Conservation (phyloP, 495 filamentous ascomycete species). For the Massariosphaeria phaeospora region DNA sequence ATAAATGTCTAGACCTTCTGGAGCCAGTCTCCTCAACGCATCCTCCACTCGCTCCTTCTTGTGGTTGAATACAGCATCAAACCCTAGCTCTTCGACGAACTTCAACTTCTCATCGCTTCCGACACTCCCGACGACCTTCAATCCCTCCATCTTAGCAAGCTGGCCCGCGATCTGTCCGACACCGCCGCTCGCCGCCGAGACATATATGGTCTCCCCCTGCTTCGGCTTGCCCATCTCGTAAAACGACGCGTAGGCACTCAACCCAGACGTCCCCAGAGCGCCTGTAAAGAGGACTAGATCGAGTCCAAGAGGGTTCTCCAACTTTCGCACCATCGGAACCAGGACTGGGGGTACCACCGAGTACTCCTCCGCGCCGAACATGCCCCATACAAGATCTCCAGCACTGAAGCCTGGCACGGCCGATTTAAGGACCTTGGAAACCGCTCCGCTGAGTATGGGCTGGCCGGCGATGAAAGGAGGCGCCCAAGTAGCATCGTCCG, state of each 20-base stretch:
- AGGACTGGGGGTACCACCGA: constrained; percentile 6
- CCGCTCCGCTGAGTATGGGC: constrained; percentile 34
- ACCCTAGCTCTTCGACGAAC: constrained; percentile 44
- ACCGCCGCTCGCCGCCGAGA: constrained; percentile 72
- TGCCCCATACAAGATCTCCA: constrained; percentile 31
- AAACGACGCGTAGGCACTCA: constrained; percentile 72
- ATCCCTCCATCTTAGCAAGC: constrained; percentile 76
- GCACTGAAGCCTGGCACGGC: constrained; percentile 29
- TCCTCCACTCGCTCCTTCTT: constrained; percentile 61
- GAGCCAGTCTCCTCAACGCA: constrained; percentile 66
- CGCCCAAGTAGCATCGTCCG: constrained; percentile 33
- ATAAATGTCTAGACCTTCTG: constrained; percentile 82
- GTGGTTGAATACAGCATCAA: constrained; percentile 52
- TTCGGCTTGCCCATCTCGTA: constrained; percentile 76
- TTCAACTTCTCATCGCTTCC: constrained; percentile 48
- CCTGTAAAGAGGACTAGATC: constrained; percentile 60
- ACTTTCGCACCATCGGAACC: constrained; percentile 16
- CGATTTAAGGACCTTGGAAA: constrained; percentile 35
- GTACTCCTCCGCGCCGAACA: constrained; percentile 31
- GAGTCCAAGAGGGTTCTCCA: constrained; percentile 56
- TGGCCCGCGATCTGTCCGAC: constrained; percentile 79
- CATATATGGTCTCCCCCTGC: constrained; percentile 80
- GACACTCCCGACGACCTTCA: constrained; percentile 69
- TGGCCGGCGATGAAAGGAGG: constrained; percentile 28
- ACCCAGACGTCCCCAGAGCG: constrained; percentile 72